Conservation (phyloP, 495 filamentous ascomycete species). For the Tuber magnatum region DNA sequence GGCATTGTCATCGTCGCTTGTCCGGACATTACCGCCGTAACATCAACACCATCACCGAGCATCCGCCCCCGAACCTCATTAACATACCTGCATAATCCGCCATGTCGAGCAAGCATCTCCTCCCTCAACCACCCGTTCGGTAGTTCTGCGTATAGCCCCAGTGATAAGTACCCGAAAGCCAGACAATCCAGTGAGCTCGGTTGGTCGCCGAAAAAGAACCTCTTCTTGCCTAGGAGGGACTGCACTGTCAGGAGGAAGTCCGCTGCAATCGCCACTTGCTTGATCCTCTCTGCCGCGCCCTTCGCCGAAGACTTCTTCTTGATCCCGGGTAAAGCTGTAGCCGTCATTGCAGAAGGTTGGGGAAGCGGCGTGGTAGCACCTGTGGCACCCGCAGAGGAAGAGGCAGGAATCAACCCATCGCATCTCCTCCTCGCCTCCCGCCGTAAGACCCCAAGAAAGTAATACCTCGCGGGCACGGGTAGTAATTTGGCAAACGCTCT, state of each 20-base stretch:
- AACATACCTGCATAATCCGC: constrained; percentile 17
- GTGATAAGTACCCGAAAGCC: constrained; percentile 64
- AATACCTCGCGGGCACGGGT: constrained; percentile 73
- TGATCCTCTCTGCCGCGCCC: constrained; percentile 55
- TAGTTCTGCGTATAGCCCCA: constrained; percentile 63
- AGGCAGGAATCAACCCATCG: constrained; percentile 35
- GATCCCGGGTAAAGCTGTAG: not conserved
- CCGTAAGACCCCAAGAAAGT: constrained; percentile 58
- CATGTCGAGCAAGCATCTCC: constrained; percentile 46
- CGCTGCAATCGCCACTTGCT: constrained; percentile 59
- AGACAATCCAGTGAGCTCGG: constrained; percentile 70
- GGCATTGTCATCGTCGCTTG: not conserved
- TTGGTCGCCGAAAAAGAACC: constrained; percentile 49
- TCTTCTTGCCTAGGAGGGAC: constrained; percentile 50
- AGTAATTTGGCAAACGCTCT: constrained; percentile 42
- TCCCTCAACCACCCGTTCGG: constrained; percentile 66
- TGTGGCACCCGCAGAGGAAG: not conserved
- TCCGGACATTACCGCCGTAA: constrained; percentile 16
- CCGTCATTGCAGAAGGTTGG: constrained; percentile 4
- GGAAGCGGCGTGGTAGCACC: constrained; percentile 38
- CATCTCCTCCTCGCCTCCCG: constrained; percentile 48
- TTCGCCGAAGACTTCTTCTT: constrained; percentile 25
- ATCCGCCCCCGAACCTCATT: constrained; percentile 5
- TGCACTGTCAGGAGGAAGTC: constrained; percentile 64
- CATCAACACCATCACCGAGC: constrained; percentile 15